Base-by-base conservation (phyloP, 2,329 filamentous ascomycete species). In the Diaporthe sp. region DNA sequence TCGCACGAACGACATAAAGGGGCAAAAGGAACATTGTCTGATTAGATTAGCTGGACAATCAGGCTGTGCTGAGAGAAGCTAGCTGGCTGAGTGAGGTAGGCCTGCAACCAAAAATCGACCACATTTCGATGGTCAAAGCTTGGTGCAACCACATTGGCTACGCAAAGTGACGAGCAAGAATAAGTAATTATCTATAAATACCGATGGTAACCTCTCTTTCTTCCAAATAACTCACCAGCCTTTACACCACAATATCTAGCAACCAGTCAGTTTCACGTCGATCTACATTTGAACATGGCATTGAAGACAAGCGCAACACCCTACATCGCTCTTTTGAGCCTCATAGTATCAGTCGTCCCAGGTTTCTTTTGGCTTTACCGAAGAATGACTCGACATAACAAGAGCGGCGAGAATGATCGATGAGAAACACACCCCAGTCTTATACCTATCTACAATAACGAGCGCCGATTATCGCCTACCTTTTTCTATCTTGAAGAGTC, bases 91-190 rank as follows among this genome's bases (percentile, higher is more conserved):
- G 7, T 28, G 37, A 28, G 13, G 9, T 31, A 5, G 44, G n/a
- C 59, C 15, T 10, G 8, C n/a, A 39, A 31, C 28, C 13, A 44
- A 34, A 31, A 62, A 44, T 62, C 39, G 59, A 62, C 59, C 37
- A 44, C n/a, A 44, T 3, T 62, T 62, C 39, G 57, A 34, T 58
- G 55, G 57, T 39, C 31, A n/a, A 37, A n/a, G 57, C 57, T 59
- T 5, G 39, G 8, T 28, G 39, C 39, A 19, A n/a, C 15, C 17
- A 17, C 28, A 9, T 22, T 22, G 10, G 25, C 39, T 6, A 42
- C 15, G 5, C 15, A 19, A 61, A 12, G n/a, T 42, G 15, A 19
- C 8, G 39, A 44, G 15, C 37, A 28, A 28, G 25, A 44, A 42
- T 10, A 12, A 12, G 7, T 28, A 19, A 25, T 42, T 44, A 31